Percentiles rank a stretch among this genome's conserved stretches.
Conservation (phyloP, 345 rosid species). For the Populus deltoides region DNA sequence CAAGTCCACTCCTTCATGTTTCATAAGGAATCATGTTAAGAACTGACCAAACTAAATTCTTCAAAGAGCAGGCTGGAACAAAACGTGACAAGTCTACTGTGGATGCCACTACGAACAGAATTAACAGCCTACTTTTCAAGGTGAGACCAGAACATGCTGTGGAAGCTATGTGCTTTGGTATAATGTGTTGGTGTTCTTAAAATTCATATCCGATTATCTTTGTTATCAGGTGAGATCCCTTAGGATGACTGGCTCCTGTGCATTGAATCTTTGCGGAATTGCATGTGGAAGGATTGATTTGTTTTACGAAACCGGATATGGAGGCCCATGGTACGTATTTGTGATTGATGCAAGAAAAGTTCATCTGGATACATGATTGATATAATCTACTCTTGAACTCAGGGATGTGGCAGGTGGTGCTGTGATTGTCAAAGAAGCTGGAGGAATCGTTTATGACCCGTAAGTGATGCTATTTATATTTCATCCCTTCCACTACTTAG, state of each 20-base stretch:
- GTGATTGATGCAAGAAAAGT: neutral
- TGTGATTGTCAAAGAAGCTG: constrained; percentile 85
- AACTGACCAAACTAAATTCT: constrained; percentile 20
- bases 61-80: constrained; percentile 61
- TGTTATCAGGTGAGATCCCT: constrained; percentile 77
- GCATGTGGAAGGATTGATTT: constrained; percentile 88
- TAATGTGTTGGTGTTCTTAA: constrained; percentile 6
- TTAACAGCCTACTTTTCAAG: constrained; percentile 78
- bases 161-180: neutral
- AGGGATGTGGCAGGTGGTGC: constrained; percentile 97
- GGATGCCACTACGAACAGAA: constrained; percentile 66
- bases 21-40: neutral
- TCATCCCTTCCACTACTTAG: neutral
- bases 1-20: neutral
- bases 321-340: constrained; percentile 80
- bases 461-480: constrained; percentile 36
- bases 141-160: constrained; percentile 33
- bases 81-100: constrained; percentile 72
- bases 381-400: constrained; percentile 10
- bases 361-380: neutral
- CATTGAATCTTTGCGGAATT: constrained; percentile 87
- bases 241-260: constrained; percentile 94
- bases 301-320: constrained; percentile 75
- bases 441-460: constrained; percentile 93
- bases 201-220: constrained; percentile 13